phyloP scores from a whole-genome alignment of 495 filamentous ascomycete genomes.

The Aspergillus saccharolyticus region DNA sequence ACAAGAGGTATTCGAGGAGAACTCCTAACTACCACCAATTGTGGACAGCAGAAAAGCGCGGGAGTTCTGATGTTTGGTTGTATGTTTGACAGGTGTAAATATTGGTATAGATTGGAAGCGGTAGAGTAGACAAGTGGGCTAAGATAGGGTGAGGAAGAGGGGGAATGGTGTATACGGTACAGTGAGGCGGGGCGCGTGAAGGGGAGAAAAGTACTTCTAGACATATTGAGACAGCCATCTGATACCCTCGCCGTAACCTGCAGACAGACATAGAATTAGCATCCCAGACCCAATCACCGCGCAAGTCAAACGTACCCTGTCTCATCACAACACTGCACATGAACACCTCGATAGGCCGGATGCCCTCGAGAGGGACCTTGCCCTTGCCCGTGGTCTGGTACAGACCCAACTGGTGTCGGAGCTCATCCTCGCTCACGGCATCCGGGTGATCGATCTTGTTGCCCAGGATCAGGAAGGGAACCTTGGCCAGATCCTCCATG shows the following conservation, averaged over 20 bases:
- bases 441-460: conserved; percentile 99
- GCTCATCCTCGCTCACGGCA: conserved; percentile 89
- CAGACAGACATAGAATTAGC: background rate
- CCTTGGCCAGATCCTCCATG: conserved; percentile 90
- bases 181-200: background rate
- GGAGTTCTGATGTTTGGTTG: too few species aligned
- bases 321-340: conserved; percentile 99
- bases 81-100: background rate
- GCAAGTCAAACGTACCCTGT: conserved; percentile 58
- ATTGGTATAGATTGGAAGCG: background rate
- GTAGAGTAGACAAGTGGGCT: background rate
- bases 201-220: conserved; percentile 13
- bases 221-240: conserved; percentile 53
- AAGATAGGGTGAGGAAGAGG: background rate
- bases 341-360: conserved; percentile 95
- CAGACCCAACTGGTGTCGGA: conserved; percentile 81
- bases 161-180: background rate
- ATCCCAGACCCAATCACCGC: background rate
- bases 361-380: conserved; percentile 90
- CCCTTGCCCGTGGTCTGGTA: conserved; percentile 98
- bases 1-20: background rate
- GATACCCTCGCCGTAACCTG: conserved; percentile 52
- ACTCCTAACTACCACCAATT: background rate
- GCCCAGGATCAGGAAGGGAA: conserved; percentile 89
- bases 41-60: background rate